These are phyloP conservation scores for Rhytidiadelphus loreus DNA, from an alignment of 225 moss, liverwort and hornwort species.

Conservation along the genomic window DNA sequence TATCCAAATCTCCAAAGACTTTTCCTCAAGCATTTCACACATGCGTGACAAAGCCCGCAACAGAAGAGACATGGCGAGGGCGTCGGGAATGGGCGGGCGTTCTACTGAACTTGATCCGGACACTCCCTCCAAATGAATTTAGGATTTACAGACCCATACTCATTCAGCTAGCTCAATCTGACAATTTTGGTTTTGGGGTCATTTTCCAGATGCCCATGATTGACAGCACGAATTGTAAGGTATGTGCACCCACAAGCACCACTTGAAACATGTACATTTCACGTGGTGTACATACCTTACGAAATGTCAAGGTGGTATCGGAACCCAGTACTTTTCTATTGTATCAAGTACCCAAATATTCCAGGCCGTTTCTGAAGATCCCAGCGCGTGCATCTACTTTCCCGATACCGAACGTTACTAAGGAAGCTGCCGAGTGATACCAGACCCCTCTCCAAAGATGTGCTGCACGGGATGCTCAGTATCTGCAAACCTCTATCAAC, in stretches of 20 bases:
- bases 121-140: neutral
- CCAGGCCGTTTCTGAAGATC: neutral
- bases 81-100: no score
- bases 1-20: neutral
- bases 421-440: neutral
- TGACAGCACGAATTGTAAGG: neutral
- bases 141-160: neutral
- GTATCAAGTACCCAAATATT: neutral
- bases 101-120: no score
- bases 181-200: neutral
- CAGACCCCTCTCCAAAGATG: neutral
- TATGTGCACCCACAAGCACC: neutral
- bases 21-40: neutral
- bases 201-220: neutral
- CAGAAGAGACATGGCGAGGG: neutral
- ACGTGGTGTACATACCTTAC: neutral
- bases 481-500: no score
- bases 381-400: neutral
- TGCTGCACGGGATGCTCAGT: neutral
- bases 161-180: neutral
- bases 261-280: neutral
- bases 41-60: neutral
- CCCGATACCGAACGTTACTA: neutral
- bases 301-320: neutral
- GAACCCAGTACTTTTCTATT: neutral